A percentile compares a stretch with the other conserved stretches of the same genome.
Conservation (phyloP, 2,329 filamentous ascomycete genomes). For the Aspergillus phoenicis region DNA sequence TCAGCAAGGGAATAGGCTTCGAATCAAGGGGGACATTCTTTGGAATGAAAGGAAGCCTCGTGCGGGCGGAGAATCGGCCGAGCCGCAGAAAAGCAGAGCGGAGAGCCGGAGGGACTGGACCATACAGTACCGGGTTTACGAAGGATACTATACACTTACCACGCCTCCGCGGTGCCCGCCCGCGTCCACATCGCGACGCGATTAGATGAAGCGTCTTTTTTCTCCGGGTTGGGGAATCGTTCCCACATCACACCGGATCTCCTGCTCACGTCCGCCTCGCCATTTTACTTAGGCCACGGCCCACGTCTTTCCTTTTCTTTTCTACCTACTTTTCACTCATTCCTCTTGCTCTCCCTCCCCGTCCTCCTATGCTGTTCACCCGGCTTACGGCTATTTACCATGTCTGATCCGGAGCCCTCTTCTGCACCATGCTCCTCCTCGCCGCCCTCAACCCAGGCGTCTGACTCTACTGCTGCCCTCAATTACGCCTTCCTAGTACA, state of each 20-base stretch:
- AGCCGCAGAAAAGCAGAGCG: neutral
- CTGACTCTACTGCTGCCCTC: conserved; percentile 36
- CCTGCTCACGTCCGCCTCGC: neutral
- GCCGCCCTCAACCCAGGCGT: conserved; percentile 34
- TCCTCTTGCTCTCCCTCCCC: conserved; percentile 11
- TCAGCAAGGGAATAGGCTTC: too few species aligned
- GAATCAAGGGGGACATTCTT: neutral
- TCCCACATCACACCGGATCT: conserved; percentile 17
- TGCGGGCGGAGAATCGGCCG: neutral
- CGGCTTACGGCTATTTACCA: conserved; percentile 27
- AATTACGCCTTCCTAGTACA: conserved; percentile 63
- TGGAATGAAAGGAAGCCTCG: too few species aligned
- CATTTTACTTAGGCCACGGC: conserved; percentile 9
- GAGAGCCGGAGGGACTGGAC: conserved; percentile 1
- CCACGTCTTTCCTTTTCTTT: conserved; percentile 11
- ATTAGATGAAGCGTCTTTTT: conserved; percentile 26
- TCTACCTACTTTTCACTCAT: conserved; percentile 8
- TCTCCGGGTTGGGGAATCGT: conserved; percentile 26
- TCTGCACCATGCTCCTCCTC: conserved; percentile 34
- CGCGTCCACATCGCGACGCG: conserved; percentile 41
- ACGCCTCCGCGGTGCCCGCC: conserved; percentile 21
- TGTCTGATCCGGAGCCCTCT: conserved; percentile 41
- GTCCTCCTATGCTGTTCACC: conserved; percentile 21
- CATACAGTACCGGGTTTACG: conserved; percentile 1
- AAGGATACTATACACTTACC: neutral